Percentiles rank a stretch among this genome's conserved stretches.
Evolutionary conservation across 768 basidiomycete genomes (phyloP).

Genomic region (Cantharellus cinnabarinus): DNA sequence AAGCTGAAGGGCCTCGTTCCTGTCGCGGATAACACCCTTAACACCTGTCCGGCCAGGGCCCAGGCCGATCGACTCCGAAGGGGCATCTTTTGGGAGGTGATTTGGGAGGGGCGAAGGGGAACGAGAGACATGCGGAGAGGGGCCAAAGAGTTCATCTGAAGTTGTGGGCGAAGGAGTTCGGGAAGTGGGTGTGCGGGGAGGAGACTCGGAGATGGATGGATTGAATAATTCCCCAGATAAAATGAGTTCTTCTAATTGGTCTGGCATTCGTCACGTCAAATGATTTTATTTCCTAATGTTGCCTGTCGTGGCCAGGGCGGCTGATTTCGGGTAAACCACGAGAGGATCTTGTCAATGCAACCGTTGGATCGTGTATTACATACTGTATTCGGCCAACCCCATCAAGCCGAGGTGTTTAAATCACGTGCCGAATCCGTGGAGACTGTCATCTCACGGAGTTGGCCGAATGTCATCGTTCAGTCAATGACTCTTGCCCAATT

Average conservation of each 20-base stretch:
- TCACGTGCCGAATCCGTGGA: too few species aligned
- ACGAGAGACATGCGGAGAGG: constrained; percentile 10
- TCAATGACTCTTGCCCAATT: too few species aligned
- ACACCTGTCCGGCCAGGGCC: constrained; percentile 73
- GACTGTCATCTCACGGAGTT: too few species aligned
- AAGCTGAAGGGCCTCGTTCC: constrained; percentile 36
- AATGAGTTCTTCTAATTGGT: constrained; percentile 47
- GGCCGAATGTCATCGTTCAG: too few species aligned
- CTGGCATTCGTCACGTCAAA: constrained; percentile 12
- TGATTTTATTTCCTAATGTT: background rate
- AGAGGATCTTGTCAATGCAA: too few species aligned
- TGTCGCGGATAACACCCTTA: constrained; percentile 73
- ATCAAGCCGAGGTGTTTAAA: too few species aligned
- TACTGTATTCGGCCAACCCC: too few species aligned
- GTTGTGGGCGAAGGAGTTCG: constrained; percentile 25
- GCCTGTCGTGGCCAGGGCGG: background rate
- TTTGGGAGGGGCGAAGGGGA: background rate
- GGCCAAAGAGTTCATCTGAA: constrained; percentile 21
- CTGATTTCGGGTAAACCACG: too few species aligned
- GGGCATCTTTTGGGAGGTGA: constrained; percentile 5
- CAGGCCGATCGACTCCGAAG: constrained; percentile 56
- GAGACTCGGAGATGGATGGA: constrained; percentile 37
- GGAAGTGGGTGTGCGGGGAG: constrained; percentile 25
- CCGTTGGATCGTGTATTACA: too few species aligned
- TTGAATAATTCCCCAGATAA: constrained; percentile 63